Conservation (phyloP, 169 alveolate species). For the Plasmodium knowlesi region DNA sequence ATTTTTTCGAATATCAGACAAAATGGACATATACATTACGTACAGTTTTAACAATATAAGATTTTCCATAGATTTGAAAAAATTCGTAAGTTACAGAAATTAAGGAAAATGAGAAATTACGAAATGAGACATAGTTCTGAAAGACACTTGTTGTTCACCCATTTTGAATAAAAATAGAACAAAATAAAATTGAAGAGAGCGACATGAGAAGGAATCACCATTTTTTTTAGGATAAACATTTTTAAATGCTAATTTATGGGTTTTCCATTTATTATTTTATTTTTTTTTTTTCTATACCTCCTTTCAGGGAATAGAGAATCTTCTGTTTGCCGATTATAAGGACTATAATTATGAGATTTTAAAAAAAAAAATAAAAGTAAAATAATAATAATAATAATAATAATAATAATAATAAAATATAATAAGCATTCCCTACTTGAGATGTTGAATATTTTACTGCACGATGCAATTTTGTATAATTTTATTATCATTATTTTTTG, state of each 20-base stretch:
- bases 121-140: not conserved
- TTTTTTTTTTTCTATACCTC: not conserved
- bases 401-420: slow-evolving; percentile 9
- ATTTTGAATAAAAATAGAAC: not conserved
- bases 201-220: not conserved
- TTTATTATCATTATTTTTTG: not conserved
- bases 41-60: slow-evolving; percentile 33
- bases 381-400: slow-evolving; percentile 38
- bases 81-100: slow-evolving; percentile 36
- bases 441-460: not conserved
- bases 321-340: slow-evolving; percentile 57
- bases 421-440: not conserved
- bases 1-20: slow-evolving; percentile 38
- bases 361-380: slow-evolving; percentile 60
- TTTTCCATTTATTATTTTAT: not conserved
- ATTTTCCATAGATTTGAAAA: slow-evolving; percentile 55
- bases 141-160: not conserved
- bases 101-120: not conserved
- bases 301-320: slow-evolving; percentile 59
- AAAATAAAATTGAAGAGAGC: not conserved
- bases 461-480: not conserved
- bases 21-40: slow-evolving; percentile 66
- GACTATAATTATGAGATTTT: slow-evolving; percentile 62
- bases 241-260: not conserved
- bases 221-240: not conserved